Percentiles rank a stretch among this genome's conserved stretches.
Conservation (phyloP, 2,329 filamentous ascomycete genomes). For the Chalaropsis thielavioides region DNA sequence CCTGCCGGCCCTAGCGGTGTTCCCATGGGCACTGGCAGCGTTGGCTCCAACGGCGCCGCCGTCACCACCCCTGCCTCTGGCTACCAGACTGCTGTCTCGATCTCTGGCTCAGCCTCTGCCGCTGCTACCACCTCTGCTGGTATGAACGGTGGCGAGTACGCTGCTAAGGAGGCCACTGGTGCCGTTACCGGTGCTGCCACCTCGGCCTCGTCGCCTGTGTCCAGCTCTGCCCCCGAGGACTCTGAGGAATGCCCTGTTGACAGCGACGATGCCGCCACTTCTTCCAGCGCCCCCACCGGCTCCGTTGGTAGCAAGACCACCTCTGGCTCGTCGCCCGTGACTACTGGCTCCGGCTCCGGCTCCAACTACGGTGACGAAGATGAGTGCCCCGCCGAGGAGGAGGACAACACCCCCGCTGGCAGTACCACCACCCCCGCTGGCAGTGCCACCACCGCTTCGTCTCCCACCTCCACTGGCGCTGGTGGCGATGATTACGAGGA, state of each 20-base stretch:
- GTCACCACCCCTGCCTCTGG: background rate
- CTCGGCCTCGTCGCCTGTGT: background rate
- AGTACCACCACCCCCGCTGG: background rate
- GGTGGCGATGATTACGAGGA: background rate
- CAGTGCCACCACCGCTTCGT: constrained; percentile 2
- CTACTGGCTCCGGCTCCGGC: background rate
- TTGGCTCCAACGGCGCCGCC: background rate
- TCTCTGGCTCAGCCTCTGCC: no score
- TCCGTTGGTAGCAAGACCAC: background rate
- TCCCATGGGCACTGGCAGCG: background rate
- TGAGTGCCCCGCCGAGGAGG: constrained; percentile 7
- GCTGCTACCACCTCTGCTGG: background rate
- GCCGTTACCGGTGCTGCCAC: background rate
- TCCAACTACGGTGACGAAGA: background rate
- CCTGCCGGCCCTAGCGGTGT: background rate
- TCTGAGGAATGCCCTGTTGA: constrained; percentile 12
- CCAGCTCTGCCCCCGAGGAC: background rate
- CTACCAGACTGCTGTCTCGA: background rate
- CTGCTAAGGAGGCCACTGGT: background rate
- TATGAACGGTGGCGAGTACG: background rate
- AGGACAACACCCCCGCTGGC: background rate
- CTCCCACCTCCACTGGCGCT: background rate
- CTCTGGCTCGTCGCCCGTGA: background rate
- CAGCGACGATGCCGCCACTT: background rate
- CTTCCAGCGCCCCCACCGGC: background rate